phyloP scores from a whole-genome alignment of 1,139 yeast genomes.

The Geotrichum armillariae region DNA sequence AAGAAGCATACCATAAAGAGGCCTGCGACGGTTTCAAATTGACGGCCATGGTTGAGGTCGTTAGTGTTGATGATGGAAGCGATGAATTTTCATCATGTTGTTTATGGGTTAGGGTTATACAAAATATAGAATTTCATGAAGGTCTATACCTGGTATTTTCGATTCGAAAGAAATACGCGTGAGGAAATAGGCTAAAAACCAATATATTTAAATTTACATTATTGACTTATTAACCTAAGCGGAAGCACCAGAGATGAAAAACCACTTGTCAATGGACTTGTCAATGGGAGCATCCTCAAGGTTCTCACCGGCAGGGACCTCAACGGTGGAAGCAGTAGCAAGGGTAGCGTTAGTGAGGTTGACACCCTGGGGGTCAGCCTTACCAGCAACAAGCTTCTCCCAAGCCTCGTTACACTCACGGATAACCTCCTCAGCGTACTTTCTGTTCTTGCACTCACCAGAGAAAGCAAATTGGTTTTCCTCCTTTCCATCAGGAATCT shows the following conservation, averaged over 20 bases:
- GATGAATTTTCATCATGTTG: neutral
- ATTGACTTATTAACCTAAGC: constrained; percentile 20
- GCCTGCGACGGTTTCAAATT: constrained; percentile 10
- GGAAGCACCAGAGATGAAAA: constrained; percentile 58
- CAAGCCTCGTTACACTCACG: constrained; percentile 73
- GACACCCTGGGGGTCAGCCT: constrained; percentile 46
- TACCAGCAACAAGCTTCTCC: constrained; percentile 59
- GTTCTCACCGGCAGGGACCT: constrained; percentile 67
- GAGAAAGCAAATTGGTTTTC: constrained; percentile 82
- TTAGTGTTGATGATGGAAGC: neutral
- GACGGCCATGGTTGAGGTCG: constrained; percentile 9
- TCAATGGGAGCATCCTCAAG: constrained; percentile 90
- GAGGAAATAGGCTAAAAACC: neutral
- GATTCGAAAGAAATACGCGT: neutral
- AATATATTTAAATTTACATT: too few species aligned
- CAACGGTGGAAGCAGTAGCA: constrained; percentile 47
- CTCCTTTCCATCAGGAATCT: constrained; percentile 89
- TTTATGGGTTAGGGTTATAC: neutral
- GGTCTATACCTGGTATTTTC: too few species aligned
- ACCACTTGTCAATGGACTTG: constrained; percentile 97
- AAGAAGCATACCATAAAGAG: constrained; percentile 23
- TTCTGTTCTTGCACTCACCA: constrained; percentile 73
- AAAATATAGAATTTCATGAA: neutral
- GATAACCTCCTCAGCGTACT: constrained; percentile 70
- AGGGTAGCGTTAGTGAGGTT: constrained; percentile 75